phyloP scores from a whole-genome alignment of 768 basidiomycete genomes.

The Asterophora lycoperdoides region DNA sequence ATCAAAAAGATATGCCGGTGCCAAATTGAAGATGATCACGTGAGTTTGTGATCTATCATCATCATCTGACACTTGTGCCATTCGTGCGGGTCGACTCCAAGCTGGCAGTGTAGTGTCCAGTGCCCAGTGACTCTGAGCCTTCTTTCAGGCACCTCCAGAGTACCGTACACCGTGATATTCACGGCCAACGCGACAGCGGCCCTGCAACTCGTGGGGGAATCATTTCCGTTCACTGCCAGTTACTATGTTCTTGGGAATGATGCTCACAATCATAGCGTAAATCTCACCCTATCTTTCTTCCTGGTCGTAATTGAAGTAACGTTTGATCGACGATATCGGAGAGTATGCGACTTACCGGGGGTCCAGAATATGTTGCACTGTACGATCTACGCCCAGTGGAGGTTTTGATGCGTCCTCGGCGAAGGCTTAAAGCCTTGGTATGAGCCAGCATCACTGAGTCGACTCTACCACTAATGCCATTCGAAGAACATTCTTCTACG shows the following conservation, averaged over 20 bases:
- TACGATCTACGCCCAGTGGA: constrained; percentile 56
- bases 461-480: constrained; percentile 22
- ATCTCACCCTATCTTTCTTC: constrained; percentile 9
- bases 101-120: too few species aligned
- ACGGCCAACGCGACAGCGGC: constrained; percentile 78
- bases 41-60: background rate
- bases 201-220: constrained; percentile 77
- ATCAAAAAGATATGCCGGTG: too few species aligned
- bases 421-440: too few species aligned
- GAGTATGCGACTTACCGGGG: constrained; percentile 59
- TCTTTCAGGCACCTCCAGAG: constrained; percentile 70
- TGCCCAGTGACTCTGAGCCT: too few species aligned
- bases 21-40: too few species aligned
- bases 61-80: too few species aligned
- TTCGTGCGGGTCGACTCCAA: too few species aligned
- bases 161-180: constrained; percentile 82
- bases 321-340: constrained; percentile 46
- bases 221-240: constrained; percentile 61
- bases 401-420: constrained; percentile 57
- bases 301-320: constrained; percentile 1
- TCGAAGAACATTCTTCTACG: constrained; percentile 51
- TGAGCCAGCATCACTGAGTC: background rate
- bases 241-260: constrained; percentile 73
- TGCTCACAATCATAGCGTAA: constrained; percentile 79
- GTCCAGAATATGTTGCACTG: constrained; percentile 59